Base-by-base conservation (phyloP, 192 early-diverging fungal species). In the Linnemannia exigua region DNA sequence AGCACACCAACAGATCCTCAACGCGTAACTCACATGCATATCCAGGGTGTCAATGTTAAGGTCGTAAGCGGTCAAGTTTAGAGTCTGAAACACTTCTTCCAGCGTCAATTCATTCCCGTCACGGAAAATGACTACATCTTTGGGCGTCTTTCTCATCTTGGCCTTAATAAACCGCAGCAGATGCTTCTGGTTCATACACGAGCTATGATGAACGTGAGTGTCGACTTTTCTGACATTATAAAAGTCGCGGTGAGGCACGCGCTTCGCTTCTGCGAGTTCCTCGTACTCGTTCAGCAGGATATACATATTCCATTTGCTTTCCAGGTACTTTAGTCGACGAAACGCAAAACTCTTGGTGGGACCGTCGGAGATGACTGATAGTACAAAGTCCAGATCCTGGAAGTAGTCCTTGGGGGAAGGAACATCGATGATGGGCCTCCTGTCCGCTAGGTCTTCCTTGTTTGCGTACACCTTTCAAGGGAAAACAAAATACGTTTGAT, bases 141-240 rank as follows among this genome's bases (percentile, higher is more conserved):
- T 88, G 17, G 95, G 92, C 46, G 83, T 86, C 54, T 92, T 95
- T 85, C 93, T 93, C 75, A 99, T 88, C 87, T 97, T 98, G 46
- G 95, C 92, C 86, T 99, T 99, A 89, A 99, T 98, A 79, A 98
- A 99, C 11, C 97, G 95, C 44, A 99, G 87, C 69, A 99, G 77
- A 83, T 99, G 98, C 89, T 99, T 99, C 84, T 97, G 96, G 87
- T 98, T 99, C 98, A 99, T 98, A 77, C 97, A 97, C 5, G 94
- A 92, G 7, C 95, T 95, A 81, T 97, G 92, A 77, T 99, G 98
- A 52, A 99, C 95, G 91, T 99, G 98, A 66, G 96, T 97, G 88
- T 99, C 98, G 22, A 99, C 97, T 81, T 99, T 99, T 69, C 98
- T 95, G 66, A 99, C 97, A 75, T 99, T 99, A 92, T 99, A 99